Base-by-base conservation (phyloP, 352 stramenopile species). In the Elongisporangium senticosum region DNA sequence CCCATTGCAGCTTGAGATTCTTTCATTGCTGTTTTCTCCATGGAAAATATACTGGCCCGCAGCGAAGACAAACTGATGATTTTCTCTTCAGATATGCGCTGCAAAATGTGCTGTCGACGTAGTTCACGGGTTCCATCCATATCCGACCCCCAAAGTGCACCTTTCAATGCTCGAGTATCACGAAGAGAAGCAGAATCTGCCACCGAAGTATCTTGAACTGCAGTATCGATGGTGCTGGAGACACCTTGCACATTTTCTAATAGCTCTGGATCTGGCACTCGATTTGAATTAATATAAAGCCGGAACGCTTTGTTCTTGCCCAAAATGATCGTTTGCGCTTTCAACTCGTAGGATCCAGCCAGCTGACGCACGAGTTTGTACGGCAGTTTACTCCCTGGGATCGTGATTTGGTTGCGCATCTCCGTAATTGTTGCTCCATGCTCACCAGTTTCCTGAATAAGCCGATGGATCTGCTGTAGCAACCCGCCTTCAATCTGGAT, bases 281-380 rank as follows among this genome's bases (percentile, higher is more conserved):
- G 33, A 43, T 43, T 43, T 4, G 71, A 67, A 48, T 77, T 59
- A 11, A 84, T 56, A 33, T 85, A 93, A 17, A 93, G 53, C 28
- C 80, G 76, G 26, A 90, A 93, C 47, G 79, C 83, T 51, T 90
- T 89, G 62, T 90, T 91, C 61, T 93, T 93, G 20, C 83, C 81
- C 55, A 90, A 48, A 26, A 93, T 89, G 57, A 91, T 81, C 24
- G 76, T 76, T 59, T 91, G 79, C 7, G 81, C 83, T 55, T 78
- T 75, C n/a, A 93, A 51, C 17, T 70, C 82, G 57, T 93, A 93
- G 51, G 76, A 86, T 1, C 75, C 76, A 0, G 82, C 83, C 22
- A 91, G 54, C 2, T 89, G 72, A 33, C 76, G 75, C 53, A 91
- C 71, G 15, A 93, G 56, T 52, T 90, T 89, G 63, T 93, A 93